Evolutionary conservation across 768 basidiomycete species (phyloP).

Genomic region (Tulasnella sp.): DNA sequence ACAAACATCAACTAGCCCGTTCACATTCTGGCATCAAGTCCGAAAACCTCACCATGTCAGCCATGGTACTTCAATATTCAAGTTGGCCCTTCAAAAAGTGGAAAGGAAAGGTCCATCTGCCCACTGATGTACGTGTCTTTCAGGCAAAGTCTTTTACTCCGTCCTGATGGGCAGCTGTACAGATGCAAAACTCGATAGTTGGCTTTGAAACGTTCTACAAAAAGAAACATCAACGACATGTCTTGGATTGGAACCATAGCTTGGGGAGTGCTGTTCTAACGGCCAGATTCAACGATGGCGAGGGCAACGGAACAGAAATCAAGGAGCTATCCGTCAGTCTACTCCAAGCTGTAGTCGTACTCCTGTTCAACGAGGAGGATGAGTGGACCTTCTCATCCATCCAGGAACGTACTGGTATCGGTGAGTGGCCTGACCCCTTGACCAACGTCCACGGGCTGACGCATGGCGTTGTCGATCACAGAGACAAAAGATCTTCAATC

Average conservation of each 20-base stretch:
- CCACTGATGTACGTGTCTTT: conserved; percentile 33
- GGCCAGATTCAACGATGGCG: conserved; percentile 49
- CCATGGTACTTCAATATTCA: conserved; percentile 76
- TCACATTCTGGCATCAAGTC: conserved; percentile 23
- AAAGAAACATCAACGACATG: conserved; percentile 57
- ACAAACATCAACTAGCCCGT: no score
- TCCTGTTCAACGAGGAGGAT: conserved; percentile 65
- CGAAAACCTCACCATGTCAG: conserved; percentile 37
- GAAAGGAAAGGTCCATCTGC: conserved; percentile 34
- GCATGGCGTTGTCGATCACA: conserved; percentile 22
- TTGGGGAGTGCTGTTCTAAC: conserved; percentile 71
- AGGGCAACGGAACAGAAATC: no score
- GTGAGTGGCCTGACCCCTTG: conserved; percentile 33
- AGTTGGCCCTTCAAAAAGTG: conserved; percentile 63
- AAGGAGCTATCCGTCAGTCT: conserved; percentile 88
- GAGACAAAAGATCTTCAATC: conserved; percentile 62
- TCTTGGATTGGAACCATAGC: conserved; percentile 74
- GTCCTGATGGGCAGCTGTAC: conserved; percentile 2
- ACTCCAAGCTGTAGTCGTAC: conserved; percentile 75
- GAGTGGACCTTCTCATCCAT: conserved; percentile 58
- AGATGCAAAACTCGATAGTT: conserved; percentile 65
- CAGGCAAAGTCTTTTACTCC: conserved; percentile 10
- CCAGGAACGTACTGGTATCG: conserved; percentile 50
- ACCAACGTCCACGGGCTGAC: background rate
- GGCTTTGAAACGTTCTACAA: conserved; percentile 63